A percentile compares a stretch with the other conserved stretches of the same genome.
Evolutionary conservation across 140 eudicot genomes (phyloP).

Genomic region (Senecio squalidus): DNA sequence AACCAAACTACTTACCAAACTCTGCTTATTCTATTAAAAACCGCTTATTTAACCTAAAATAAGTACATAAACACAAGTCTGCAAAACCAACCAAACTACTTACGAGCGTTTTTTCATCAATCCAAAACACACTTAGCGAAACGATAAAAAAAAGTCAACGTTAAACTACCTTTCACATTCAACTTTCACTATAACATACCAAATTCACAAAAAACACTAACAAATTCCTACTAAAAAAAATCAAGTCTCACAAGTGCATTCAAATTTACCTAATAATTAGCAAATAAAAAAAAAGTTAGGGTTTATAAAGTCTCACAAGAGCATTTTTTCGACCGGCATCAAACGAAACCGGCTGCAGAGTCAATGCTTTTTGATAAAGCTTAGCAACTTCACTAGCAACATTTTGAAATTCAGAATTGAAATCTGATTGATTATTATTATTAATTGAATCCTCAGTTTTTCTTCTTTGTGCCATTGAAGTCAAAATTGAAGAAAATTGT

Average conservation of each 20-base stretch:
- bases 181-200: neutral
- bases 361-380: conserved; percentile 11
- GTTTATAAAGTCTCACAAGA: conserved; percentile 17
- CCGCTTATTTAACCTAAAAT: too few species aligned
- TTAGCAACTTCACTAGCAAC: conserved; percentile 23
- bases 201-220: neutral
- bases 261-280: neutral
- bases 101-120: too few species aligned
- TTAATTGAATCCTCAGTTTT: conserved; percentile 5
- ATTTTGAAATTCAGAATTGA: conserved; percentile 10
- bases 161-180: neutral
- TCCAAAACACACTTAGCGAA: too few species aligned
- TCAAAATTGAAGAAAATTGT: neutral
- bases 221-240: too few species aligned
- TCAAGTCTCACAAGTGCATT: too few species aligned
- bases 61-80: too few species aligned
- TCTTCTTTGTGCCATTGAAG: conserved; percentile 24
- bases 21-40: too few species aligned
- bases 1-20: too few species aligned
- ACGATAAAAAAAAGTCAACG: neutral
- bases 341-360: conserved; percentile 12
- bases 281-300: neutral
- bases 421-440: conserved; percentile 13
- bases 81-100: too few species aligned
- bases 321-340: conserved; percentile 26